Base-by-base conservation (phyloP, 2,329 filamentous ascomycete species). In the Tolypocladium cylindrosporum region DNA sequence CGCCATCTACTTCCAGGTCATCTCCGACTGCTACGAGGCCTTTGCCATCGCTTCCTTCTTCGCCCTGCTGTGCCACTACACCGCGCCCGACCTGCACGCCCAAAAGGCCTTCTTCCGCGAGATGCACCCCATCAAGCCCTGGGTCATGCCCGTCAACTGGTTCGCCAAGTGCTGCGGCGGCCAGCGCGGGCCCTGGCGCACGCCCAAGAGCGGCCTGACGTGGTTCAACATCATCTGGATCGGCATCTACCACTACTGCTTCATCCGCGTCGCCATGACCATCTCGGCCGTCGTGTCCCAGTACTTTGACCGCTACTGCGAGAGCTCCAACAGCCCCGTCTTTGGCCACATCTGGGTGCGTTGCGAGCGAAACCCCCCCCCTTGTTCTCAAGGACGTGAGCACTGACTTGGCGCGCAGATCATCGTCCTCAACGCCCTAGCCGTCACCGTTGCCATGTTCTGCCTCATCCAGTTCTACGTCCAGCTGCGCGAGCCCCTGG, bases 171-270 rank as follows among this genome's bases (percentile, higher is more conserved):
- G 85, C 68, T 88, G 84, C 58, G 86, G 89, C 42, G 87, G 88
- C 40, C 72, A 88, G 60, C 76, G 82, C 56, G 89, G 90, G 0
- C 78, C 80, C 34, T 87, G 89, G 79, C 81, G 89, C 63, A 87
- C 81, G n/a, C 90, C 91, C 0, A 78, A 81, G 63, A 94, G 88
- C 71, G 90, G 91, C 1, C 74, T 95, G 69, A 95, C 90, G 1
- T 94, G 90, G 90, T 95, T 95, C 75, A 96, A 96, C 70, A 85
- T 92, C 60, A 80, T 92, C 64, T 94, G 88, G 88, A 81, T 89
- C 53, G 86, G 87, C 57, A 80, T 94, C 57, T 95, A 92, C 72
- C 90, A 95, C 67, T 95, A 94, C 74, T 91, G 89, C 74, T 86
- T 93, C 66, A 84, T 93, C 61, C 84, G 89, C 52, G 87, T 93